Conservation (phyloP, 164 flowering plant species). For the Pachysandra terminalis region DNA sequence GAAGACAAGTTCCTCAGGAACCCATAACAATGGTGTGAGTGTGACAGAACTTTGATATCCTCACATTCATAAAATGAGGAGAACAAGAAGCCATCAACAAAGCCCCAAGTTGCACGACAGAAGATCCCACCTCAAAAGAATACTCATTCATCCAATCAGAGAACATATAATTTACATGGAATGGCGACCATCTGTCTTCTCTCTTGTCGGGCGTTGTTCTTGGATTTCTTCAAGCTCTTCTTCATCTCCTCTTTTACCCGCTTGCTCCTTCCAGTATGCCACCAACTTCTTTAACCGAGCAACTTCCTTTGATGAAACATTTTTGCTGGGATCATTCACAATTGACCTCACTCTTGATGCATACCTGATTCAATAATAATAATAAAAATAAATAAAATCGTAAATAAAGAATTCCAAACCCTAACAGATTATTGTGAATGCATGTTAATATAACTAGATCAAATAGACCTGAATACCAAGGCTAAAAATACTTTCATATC, state of each 20-base stretch:
- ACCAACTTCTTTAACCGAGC: slow-evolving; percentile 82
- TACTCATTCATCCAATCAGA: background rate
- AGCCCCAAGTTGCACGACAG: background rate
- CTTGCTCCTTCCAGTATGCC: slow-evolving; percentile 94
- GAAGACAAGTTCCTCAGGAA: background rate
- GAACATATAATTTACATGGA: slow-evolving; percentile 34
- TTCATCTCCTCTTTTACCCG: slow-evolving; percentile 74
- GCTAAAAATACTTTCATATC: no score
- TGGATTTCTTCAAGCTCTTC: slow-evolving; percentile 90
- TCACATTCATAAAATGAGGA: background rate
- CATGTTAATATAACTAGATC: no score
- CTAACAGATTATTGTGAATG: background rate
- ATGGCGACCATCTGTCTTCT: slow-evolving; percentile 46
- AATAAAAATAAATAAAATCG: background rate
- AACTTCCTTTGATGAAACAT: slow-evolving; percentile 88
- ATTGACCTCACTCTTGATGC: slow-evolving; percentile 96
- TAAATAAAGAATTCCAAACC: background rate
- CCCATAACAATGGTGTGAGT: background rate
- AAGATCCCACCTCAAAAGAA: background rate
- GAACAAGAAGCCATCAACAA: background rate
- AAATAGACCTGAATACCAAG: no score
- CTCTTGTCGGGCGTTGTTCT: slow-evolving; percentile 55
- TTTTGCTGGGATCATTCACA: slow-evolving; percentile 95
- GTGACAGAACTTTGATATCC: background rate
- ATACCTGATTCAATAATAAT: no score